Evolutionary conservation across 768 basidiomycete genomes (phyloP).

Genomic region (Dacryopinax spathularia): DNA sequence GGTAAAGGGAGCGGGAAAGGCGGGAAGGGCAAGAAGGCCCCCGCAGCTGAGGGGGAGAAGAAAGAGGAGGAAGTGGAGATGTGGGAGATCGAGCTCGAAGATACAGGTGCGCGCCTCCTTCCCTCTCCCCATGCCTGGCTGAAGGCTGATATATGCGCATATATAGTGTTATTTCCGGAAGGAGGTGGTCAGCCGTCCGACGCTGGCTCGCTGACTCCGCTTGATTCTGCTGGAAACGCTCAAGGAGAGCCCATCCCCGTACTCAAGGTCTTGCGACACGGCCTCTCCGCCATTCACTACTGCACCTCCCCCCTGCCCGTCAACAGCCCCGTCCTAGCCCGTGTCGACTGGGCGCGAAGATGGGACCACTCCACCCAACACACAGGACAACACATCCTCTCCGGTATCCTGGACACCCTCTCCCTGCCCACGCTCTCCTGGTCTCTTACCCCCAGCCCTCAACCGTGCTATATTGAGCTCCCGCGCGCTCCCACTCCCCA

Average conservation of each 20-base stretch:
- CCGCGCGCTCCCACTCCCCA: constrained; percentile 49
- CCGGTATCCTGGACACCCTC: constrained; percentile 60
- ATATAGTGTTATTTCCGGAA: constrained; percentile 53
- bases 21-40: constrained; percentile 37
- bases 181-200: constrained; percentile 74
- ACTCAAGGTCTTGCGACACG: constrained; percentile 50
- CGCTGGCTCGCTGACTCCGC: constrained; percentile 40
- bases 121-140: background rate
- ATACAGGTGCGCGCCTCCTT: constrained; percentile 32
- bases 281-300: constrained; percentile 64
- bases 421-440: constrained; percentile 62
- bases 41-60: constrained; percentile 27
- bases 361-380: constrained; percentile 77
- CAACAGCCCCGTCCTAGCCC: constrained; percentile 41
- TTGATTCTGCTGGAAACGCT: constrained; percentile 30
- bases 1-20: constrained; percentile 15
- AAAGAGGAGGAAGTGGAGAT: constrained; percentile 29
- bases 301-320: constrained; percentile 36
- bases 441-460: constrained; percentile 57
- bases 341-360: constrained; percentile 47
- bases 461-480: constrained; percentile 64
- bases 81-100: constrained; percentile 55
- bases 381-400: constrained; percentile 70
- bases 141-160: background rate
- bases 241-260: constrained; percentile 51